A percentile compares a stretch with the other conserved stretches of the same genome.
Conservation (phyloP, 208 protist genomes). For the Trichomonas gallinae region DNA sequence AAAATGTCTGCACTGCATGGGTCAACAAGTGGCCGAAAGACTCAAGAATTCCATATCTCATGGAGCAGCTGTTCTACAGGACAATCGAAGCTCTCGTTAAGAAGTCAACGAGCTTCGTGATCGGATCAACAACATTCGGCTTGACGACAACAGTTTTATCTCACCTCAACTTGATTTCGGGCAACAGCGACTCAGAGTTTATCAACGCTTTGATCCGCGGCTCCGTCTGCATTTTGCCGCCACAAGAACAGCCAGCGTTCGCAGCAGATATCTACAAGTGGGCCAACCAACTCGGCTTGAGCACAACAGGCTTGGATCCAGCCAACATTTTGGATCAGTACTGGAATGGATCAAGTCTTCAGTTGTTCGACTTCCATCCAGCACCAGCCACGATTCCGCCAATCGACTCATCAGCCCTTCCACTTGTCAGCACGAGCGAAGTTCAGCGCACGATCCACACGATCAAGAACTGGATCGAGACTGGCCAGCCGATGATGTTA, state of each 20-base stretch:
- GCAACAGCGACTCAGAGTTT: neutral
- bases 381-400: neutral
- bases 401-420: constrained; percentile 49
- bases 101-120: neutral
- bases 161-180: neutral
- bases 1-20: neutral
- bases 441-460: constrained; percentile 68
- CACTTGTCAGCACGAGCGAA: constrained; percentile 65
- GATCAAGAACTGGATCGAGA: constrained; percentile 67
- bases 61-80: neutral
- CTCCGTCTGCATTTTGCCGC: neutral
- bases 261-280: neutral
- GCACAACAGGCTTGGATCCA: neutral
- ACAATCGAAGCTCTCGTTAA: neutral
- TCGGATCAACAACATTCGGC: neutral
- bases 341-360: neutral
- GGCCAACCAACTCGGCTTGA: neutral
- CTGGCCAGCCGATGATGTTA: constrained; percentile 47
- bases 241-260: neutral
- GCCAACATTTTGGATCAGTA: constrained; percentile 13
- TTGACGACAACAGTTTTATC: neutral
- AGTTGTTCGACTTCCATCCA: neutral
- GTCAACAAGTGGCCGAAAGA: neutral
- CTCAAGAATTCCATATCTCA: neutral
- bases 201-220: neutral